These are phyloP conservation scores for Mucor piriformis DNA, from an alignment of 371 early-diverging fungal genomes.

Conservation along the genomic window DNA sequence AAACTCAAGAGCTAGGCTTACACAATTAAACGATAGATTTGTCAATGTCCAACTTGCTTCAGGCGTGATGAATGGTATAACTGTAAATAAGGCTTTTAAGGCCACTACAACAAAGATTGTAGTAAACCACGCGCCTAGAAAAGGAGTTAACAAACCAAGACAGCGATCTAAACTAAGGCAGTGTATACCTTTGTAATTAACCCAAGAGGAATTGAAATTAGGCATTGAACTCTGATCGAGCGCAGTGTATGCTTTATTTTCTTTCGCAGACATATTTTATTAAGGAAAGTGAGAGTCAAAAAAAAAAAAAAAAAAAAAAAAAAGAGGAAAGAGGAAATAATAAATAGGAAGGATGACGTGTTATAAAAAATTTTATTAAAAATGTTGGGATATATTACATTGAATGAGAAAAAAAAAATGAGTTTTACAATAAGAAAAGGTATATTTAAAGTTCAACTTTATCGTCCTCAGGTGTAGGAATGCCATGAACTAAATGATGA, in stretches of 20 bases:
- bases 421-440: neutral
- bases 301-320: slow-evolving; percentile 1
- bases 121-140: slow-evolving; percentile 88
- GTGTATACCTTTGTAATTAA: slow-evolving; percentile 73
- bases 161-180: neutral
- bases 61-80: slow-evolving; percentile 87
- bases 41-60: slow-evolving; percentile 97
- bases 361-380: neutral
- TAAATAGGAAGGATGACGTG: neutral
- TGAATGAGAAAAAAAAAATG: too few species aligned
- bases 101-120: slow-evolving; percentile 77
- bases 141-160: neutral
- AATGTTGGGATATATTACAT: neutral
- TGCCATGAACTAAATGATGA: slow-evolving; percentile 16
- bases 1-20: slow-evolving; percentile 44
- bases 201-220: slow-evolving; percentile 73
- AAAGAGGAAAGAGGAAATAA: neutral
- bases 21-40: slow-evolving; percentile 86
- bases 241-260: slow-evolving; percentile 32
- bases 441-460: slow-evolving; percentile 27
- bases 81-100: slow-evolving; percentile 82
- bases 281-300: neutral
- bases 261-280: slow-evolving; percentile 8
- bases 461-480: slow-evolving; percentile 34
- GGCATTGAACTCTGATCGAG: slow-evolving; percentile 68